Evolutionary conservation across 305 asterid genomes (phyloP).

Genomic region (Nicotiana rustica): DNA sequence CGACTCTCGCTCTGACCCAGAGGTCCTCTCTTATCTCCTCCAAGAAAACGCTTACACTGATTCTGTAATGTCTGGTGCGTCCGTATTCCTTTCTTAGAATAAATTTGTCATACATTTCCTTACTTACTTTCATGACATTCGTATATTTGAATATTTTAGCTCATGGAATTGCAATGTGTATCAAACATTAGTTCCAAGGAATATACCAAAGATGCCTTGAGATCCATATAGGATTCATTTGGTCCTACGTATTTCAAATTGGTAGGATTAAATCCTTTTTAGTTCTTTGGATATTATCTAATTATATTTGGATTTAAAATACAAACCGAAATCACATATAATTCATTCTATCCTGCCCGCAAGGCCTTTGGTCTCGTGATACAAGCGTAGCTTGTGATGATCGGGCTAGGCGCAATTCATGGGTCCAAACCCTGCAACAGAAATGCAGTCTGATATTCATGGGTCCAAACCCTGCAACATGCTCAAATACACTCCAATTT

Average conservation of each 20-base stretch:
- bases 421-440: no score
- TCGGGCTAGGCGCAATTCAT: no score
- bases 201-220: neutral
- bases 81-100: conserved; percentile 36
- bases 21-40: conserved; percentile 66
- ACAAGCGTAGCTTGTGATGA: no score
- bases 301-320: no score
- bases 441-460: no score
- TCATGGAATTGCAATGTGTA: conserved; percentile 16
- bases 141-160: neutral
- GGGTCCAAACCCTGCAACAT: no score
- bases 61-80: conserved; percentile 83
- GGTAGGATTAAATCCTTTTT: neutral
- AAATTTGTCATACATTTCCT: neutral
- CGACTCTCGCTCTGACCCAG: conserved; percentile 78
- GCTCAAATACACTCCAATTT: no score
- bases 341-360: no score
- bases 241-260: neutral
- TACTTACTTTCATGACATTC: neutral
- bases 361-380: no score
- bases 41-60: conserved; percentile 80
- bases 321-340: no score
- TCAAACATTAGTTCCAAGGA: conserved; percentile 2
- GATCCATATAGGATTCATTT: neutral
- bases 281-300: neutral